Evolutionary conservation across 129 eudicot genomes (phyloP), one percentile per base, ranked within the genome.

Genomic region (Ambrosia artemisiifolia): DNA sequence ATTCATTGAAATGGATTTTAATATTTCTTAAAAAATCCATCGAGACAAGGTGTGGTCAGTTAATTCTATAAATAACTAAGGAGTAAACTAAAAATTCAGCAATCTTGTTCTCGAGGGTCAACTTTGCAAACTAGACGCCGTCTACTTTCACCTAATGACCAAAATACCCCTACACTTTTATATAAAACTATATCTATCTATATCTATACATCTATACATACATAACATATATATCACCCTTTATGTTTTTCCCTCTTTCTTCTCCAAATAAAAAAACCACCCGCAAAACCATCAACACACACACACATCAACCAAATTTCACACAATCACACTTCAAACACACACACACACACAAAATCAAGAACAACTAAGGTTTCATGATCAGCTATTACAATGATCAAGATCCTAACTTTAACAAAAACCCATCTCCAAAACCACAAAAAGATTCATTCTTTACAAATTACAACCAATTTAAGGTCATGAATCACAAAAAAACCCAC

Each of bases 221-320:
- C 48, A 30, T 24, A 24, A 24, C 28, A 24, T 24, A 24, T 24
- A 24, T 24, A 24, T 24, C 28, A 24, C 28, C 28, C 61, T 62
- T 47, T 32, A 16, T 51, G 71, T 70, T 53, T 71, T 71, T 48
- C 67, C 67, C 70, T 76, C 66, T 70, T 71, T 17, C 16, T 12
- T 61, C 72, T 70, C 64, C 70, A 59, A 70, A 60, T 67, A 73
- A 76, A 24, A 24, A 40, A 71, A 65, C 74, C 82, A 54, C 72
- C 66, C 70, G 53, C 76, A 76, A 60, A 65, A 53, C 83, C 76
- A 72, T 30, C 74, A 67, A 51, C 76, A 18, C 77, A 38, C 6
- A 43, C 38, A 38, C 67, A 38, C 7, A 40, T 40, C 44, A 40
- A 40, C 9, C 44, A 40, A 40, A 40, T 40, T 40, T 24, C 28